Evolutionary conservation across 768 basidiomycete species (phyloP), one percentile per base, ranked within the genome.

Genomic region (Ramaria sp.): DNA sequence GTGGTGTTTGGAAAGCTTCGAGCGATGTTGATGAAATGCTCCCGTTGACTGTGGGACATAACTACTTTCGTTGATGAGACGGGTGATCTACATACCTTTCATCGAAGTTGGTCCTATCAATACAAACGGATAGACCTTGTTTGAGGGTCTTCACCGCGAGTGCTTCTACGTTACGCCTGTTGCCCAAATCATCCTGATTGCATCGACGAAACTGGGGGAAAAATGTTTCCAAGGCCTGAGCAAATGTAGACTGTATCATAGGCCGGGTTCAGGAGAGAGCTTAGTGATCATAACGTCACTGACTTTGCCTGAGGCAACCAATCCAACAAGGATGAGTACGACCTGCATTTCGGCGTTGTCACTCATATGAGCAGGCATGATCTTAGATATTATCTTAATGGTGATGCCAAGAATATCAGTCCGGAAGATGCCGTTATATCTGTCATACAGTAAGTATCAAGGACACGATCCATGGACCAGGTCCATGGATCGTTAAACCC

Each of bases 161-260:
- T 9, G 70, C 66, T 65, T 90, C 88, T 0, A 90, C 88, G n/a
- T 63, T 68, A 12, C 75, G 75, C 62, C 88, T 76, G 63, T 75
- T 73, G 17, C 87, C 89, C 43, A 91, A 75, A 54, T 89, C 84
- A 63, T 91, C 89, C 68, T 91, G 88, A 70, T 82, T 88, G 67
- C 86, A 90, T 62, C 86, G 76, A 45, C 73, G 72, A 66, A 88
- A 86, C 42, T 69, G 69, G 9, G 88, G 84, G 58, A 77, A 77
- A 62, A 83, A 69, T 4, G 65, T 59, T 63, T 88, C 73, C 4
- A 91, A 75, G n/a, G 83, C 80, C 61, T 81, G 68, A 49, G 89
- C 86, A 65, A 91, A 91, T 1, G 86, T 85, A 17, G 78, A 76
- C 77, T 77, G 55, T 58, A 38, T 37, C n/a, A n/a, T n/a, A n/a